Base-by-base conservation (phyloP, 116 monocot genomes). In the Dioscorea cayenensis region DNA sequence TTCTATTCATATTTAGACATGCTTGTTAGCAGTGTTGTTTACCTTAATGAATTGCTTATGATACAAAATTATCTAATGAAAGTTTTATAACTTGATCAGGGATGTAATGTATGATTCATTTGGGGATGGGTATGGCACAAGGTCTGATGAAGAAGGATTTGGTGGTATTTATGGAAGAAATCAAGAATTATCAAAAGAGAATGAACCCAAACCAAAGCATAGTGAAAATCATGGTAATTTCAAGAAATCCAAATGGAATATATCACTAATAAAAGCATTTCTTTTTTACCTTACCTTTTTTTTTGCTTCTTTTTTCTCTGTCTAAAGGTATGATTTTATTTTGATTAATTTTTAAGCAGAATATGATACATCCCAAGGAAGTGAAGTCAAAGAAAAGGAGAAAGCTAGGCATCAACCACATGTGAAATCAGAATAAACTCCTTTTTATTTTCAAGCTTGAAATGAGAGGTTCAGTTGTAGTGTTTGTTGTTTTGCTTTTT, bases 81-180 rank as follows among this genome's bases (percentile, higher is more conserved):
- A 32, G 32, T 32, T 4, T 32, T 32, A 32, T 32, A 32, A 32
- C 4, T 32, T 2, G 2, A 32, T 32, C 32, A 32, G 32, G 2
- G 73, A 78, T 61, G 58, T 22, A 2, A 73, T 78, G 78, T 21
- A 17, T 49, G 32, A 73, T 63, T 78, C 78, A 29, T 78, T 73
- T 63, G 72, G 72, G 32, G 78, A 73, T 11, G 72, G 62, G 1
- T 68, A 78, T 22, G 35, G 73, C 6, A 78, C 78, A 7, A 72
- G 72, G 9, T 60, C 58, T 17, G 68, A 73, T 23, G 78, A 78
- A 19, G 78, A 68, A 68, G 78, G 78, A 13, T 78, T 78, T 68
- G 78, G 78, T 49, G 78, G 73, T 17, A 68, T 50, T 48, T 67
- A 78, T 74, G 65, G 51, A 32, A n/a, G 66, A 49, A 50, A 68